Conservation (phyloP, 306 rosid genomes). For the Oxytropis ochrocephala region DNA sequence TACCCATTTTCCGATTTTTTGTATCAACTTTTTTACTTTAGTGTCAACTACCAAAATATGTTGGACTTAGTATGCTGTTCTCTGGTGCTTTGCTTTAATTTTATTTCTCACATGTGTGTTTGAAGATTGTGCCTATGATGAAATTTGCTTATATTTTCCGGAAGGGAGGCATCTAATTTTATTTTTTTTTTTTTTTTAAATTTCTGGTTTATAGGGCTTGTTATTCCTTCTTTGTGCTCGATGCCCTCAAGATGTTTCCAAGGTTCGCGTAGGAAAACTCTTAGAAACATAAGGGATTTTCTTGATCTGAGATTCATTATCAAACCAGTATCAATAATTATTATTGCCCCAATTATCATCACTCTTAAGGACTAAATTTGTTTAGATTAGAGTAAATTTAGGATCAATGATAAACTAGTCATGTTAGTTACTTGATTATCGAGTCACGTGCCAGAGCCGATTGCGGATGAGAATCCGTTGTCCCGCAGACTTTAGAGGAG, state of each 20-base stretch:
- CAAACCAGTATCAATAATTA: no score
- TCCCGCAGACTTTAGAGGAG: no score
- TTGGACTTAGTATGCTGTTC: neutral
- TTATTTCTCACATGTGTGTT: neutral
- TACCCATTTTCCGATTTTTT: neutral
- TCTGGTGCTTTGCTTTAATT: neutral
- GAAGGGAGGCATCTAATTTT: neutral
- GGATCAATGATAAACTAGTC: no score
- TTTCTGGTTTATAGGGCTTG: constrained; percentile 53
- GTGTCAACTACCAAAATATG: neutral
- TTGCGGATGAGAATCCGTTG: no score
- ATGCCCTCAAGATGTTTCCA: constrained; percentile 77
- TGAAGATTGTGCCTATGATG: neutral
- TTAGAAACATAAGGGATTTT: constrained; percentile 61
- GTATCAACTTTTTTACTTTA: neutral
- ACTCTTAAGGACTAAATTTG: no score
- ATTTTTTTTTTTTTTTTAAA: neutral
- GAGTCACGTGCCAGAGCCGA: no score
- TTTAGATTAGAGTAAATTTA: no score
- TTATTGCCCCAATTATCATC: no score
- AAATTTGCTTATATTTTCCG: neutral
- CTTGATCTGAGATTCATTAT: constrained; percentile 64
- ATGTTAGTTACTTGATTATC: no score
- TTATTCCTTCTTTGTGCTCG: constrained; percentile 79
- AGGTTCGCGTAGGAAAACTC: constrained; percentile 80